Evolutionary conservation across 2,329 filamentous ascomycete species (phyloP).

Genomic region (Colletotrichum sansevieriae): DNA sequence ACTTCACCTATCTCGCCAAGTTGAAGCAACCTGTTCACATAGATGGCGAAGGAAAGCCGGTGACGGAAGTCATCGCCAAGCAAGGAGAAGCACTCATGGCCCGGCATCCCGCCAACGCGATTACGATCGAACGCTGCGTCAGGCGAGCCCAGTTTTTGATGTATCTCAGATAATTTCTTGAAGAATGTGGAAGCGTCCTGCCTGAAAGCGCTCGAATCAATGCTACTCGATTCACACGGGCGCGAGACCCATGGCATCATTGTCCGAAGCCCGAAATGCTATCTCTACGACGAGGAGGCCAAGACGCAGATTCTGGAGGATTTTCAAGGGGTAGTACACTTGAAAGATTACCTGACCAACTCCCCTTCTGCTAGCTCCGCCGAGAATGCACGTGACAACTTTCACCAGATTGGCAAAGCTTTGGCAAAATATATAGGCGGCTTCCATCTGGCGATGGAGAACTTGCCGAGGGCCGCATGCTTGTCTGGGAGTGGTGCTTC

Average conservation of each 20-base stretch:
- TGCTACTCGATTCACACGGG: background rate
- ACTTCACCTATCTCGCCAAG: conserved; percentile 6
- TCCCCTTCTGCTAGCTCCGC: conserved; percentile 47
- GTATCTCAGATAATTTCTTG: background rate
- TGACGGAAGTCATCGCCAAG: conserved; percentile 8
- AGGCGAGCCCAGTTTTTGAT: background rate
- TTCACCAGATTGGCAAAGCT: conserved; percentile 55
- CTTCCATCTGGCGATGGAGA: background rate
- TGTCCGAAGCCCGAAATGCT: conserved; percentile 62
- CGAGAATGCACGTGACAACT: conserved; percentile 50
- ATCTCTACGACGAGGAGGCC: conserved; percentile 37
- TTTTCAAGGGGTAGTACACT: conserved; percentile 59
- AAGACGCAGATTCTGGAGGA: conserved; percentile 69
- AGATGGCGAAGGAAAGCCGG: background rate
- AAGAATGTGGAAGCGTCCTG: conserved; percentile 5
- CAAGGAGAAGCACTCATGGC: conserved; percentile 9
- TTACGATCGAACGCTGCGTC: conserved; percentile 18
- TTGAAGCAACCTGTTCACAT: background rate
- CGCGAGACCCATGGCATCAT: conserved; percentile 42
- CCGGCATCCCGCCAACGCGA: background rate
- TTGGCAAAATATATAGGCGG: conserved; percentile 53
- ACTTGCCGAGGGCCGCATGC: background rate
- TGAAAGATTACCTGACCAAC: conserved; percentile 62
- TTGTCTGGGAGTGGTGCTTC: background rate
- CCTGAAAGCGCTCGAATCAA: background rate